Conservation (phyloP, 1,139 yeast species). For the Casaregolazyma suthepensis region DNA sequence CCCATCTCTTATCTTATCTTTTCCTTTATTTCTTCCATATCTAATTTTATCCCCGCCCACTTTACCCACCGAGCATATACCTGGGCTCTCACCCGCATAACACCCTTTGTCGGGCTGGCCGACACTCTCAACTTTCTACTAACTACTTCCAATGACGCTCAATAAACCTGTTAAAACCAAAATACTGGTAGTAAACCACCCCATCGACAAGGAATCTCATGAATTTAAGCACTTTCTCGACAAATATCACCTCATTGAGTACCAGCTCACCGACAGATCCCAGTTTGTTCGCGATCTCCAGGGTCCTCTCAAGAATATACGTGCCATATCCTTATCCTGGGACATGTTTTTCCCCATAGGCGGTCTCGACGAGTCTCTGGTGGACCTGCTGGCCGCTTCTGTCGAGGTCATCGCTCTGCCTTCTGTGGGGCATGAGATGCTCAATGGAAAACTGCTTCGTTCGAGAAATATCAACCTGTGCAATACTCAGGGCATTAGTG, state of each 20-base stretch:
- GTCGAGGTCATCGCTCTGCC: slow-evolving; percentile 57
- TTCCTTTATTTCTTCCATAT: too few relatives aligned
- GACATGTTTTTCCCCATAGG: slow-evolving; percentile 22
- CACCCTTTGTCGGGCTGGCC: not conserved
- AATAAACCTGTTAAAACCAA: not conserved
- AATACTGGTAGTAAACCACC: not conserved
- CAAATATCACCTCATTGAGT: slow-evolving; percentile 9
- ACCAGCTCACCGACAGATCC: slow-evolving; percentile 14
- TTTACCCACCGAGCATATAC: too few relatives aligned
- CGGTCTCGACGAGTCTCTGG: slow-evolving; percentile 33
- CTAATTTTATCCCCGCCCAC: too few relatives aligned
- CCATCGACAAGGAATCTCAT: not conserved
- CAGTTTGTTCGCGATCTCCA: slow-evolving; percentile 18
- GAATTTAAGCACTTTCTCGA: not conserved
- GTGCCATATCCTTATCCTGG: slow-evolving; percentile 23
- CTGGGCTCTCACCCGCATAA: too few relatives aligned
- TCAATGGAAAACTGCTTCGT: slow-evolving; percentile 42
- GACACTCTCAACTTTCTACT: not conserved
- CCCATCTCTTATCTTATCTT: too few relatives aligned
- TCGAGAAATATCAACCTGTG: slow-evolving; percentile 49
- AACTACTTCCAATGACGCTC: not conserved
- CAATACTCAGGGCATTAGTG: slow-evolving; percentile 49
- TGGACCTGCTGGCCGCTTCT: slow-evolving; percentile 46
- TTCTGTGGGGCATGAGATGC: slow-evolving; percentile 65
- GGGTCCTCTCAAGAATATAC: slow-evolving; percentile 15